phyloP scores from a whole-genome alignment of 2,329 filamentous ascomycete species.

The Neonectria neomacrospora region DNA sequence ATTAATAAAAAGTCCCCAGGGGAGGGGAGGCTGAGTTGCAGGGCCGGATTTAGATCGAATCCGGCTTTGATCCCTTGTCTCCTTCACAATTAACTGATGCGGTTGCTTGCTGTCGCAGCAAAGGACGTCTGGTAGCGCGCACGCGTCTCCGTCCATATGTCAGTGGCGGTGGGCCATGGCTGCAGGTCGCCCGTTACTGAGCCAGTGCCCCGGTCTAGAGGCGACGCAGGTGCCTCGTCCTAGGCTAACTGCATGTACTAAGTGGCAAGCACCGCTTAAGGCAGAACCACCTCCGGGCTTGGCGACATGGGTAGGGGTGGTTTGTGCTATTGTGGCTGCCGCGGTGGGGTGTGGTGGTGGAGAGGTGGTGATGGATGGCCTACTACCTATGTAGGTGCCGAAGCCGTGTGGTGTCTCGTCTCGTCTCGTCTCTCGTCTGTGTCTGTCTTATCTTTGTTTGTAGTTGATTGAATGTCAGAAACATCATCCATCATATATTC shows the following conservation, averaged over 20 bases:
- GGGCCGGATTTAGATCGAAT: not conserved
- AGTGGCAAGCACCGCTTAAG: not conserved
- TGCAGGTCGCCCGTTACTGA: conserved; percentile 21
- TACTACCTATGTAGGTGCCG: too few relatives aligned
- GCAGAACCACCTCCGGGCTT: conserved; percentile 14
- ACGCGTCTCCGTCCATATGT: conserved; percentile 13
- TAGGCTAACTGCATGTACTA: not conserved
- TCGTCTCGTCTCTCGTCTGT: not conserved
- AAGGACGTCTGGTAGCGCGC: conserved; percentile 7
- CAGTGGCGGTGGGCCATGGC: conserved; percentile 14
- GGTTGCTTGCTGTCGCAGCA: conserved; percentile 11
- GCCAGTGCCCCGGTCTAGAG: conserved; percentile 15
- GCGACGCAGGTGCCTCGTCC: conserved; percentile 10
- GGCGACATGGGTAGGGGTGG: conserved; percentile 12
- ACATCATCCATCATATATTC: conserved; percentile 1
- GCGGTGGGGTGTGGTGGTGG: conserved; percentile 12
- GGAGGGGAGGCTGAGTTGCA: not conserved
- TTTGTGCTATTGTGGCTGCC: conserved; percentile 15
- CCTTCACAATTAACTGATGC: conserved; percentile 11
- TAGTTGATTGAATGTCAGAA: not conserved
- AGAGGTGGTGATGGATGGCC: conserved; percentile 3
- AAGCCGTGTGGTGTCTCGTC: conserved; percentile 11
- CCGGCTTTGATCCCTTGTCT: not conserved
- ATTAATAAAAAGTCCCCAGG: not conserved
- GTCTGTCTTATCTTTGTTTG: conserved; percentile 15